Base-by-base conservation (phyloP, 352 stramenopile genomes). In the Phytopythium mirpurense region DNA sequence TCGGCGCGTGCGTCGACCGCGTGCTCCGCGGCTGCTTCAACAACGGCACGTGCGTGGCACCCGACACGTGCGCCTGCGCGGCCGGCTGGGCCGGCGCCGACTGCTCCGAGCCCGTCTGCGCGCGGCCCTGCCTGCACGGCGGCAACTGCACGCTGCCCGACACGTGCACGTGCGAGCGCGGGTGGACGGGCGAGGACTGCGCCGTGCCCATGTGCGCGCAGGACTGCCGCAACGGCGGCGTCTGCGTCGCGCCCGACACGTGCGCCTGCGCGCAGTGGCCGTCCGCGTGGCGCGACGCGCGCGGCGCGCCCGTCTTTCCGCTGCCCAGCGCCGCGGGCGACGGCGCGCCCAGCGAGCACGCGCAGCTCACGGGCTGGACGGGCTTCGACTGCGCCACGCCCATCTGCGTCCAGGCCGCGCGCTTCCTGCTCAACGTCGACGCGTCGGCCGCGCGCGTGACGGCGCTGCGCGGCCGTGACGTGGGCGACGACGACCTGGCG, bases 341-440 rank as follows among this genome's bases (percentile, higher is more conserved):
- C 46, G 31, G 45, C 12, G 35, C 45, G 18, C n/a, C 45, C n/a
- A 51, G 45, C 18, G 27, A 27, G 4, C 67, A 87, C 50, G 78
- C 93, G 5, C 91, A 98, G 55, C 51, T 85, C 57, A 98, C 95
- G 9, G 96, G 96, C 1, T 92, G 80, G 64, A 99, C 96, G 16
- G 96, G 96, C 6, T 99, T 97, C 62, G 96, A 99, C 62, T 99
- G 96, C 72, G 88, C 85, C 51, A 98, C 88, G 31, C 96, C 96
- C 11, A 98, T 99, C 44, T 99, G 96, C 59, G 97, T 92, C 7
- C 88, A 90, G 45, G 92, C 90, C 16, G 71, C 97, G 45, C 57
- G 50, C 4, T 98, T 98, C 52, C 68, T 95, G 6, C 70, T 96
- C 48, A 98, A 98, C 63, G 81, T 93, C 8, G 57, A 59, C 15